Evolutionary conservation across 1,139 yeast species (phyloP), one percentile per base, ranked within the genome.

Genomic region (Taphrina deformans): DNA sequence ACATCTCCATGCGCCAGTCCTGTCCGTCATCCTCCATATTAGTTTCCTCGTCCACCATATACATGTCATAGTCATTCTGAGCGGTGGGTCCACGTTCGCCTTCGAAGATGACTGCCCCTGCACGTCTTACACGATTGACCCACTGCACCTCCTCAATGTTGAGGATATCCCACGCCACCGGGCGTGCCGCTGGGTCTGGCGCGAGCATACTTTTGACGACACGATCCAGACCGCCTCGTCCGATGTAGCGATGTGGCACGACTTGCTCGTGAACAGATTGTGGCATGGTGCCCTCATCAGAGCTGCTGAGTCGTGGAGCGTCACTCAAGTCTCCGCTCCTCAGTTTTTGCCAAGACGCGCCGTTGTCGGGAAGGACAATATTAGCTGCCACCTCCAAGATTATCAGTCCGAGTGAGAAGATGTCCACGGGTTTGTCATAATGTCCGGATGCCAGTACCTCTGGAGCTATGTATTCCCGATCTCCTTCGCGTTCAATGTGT

Each of bases 311-410:
- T 6, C 52, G 51, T n/a, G 69, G 69, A n/a, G 67, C 98, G 76
- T 93, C 99, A 33, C 96, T 87, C 69, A 95, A 79, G 75, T 93
- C 99, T 0, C 99, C 99, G 56, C 96, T 89, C 69, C 99, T 82
- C 69, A 93, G 79, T 75, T 92, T 92, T 70, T 96, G 93, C 99
- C 99, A 93, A 41, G 96, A 95, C 9, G 91, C 83, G 4, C 99
- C 99, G 75, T 95, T 92, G 71, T 93, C 98, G 0, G 99, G 99
- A 59, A 95, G 78, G 7, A 92, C 85, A 61, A 93, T 93, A 75
- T 93, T 93, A 1, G 99, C 97, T 1, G 99, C 99, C 71, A 91
- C 88, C 75, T 93, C 99, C 60, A 93, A 86, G 79, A 93, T 87
- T 70, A 93, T 89, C 67, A 95, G 79, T 0, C 99, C 99, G 55